Evolutionary conservation across 306 rosid genomes (phyloP), one percentile per base, ranked within the genome.

Genomic region (Casuarina equisetifolia): DNA sequence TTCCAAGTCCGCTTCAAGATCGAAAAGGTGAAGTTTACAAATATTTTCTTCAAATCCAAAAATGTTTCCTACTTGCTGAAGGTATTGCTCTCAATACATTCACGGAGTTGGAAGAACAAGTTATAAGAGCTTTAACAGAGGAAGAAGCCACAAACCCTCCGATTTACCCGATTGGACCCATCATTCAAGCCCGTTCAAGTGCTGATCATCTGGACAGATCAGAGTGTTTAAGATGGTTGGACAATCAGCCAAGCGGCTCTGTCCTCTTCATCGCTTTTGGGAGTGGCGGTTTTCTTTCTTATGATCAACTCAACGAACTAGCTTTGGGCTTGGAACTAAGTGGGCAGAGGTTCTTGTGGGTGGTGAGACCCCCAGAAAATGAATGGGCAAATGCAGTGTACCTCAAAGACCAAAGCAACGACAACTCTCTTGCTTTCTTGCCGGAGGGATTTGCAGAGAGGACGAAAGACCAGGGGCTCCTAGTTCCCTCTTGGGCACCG

Each of bases 231-330:
- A 61, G 35, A 43, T 84, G 89, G 87, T 61, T 86, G 69, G 87
- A 80, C 54, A 69, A 68, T 0, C 87, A 86, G 6, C 76, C 32
- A 25, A 25, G 32, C 32, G 32, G 32, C 32, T 25, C 32, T 25
- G 32, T 25, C 32, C 32, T 25, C 32, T 25, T 25, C 1, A 0
- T 25, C 32, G 32, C 32, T 0, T 25, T 25, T 25, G 32, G 32
- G 32, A 86, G 87, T 69, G 89, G 76, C 51, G 89, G 86, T 16
- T 76, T 84, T 39, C 73, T 82, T 1, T 76, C 82, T 25, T 59
- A 44, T 17, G 81, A 79, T 0, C 89, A 85, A 49, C 61, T 79
- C 7, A 45, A 52, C 3, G 86, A 85, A 73, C 13, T 85, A 40
- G 84, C 89, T 2, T 42, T 46, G 49, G 89, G 86, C 0, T 38